Evolutionary conservation across 2,329 filamentous ascomycete genomes (phyloP).

Genomic region (Spiromastix sp.): DNA sequence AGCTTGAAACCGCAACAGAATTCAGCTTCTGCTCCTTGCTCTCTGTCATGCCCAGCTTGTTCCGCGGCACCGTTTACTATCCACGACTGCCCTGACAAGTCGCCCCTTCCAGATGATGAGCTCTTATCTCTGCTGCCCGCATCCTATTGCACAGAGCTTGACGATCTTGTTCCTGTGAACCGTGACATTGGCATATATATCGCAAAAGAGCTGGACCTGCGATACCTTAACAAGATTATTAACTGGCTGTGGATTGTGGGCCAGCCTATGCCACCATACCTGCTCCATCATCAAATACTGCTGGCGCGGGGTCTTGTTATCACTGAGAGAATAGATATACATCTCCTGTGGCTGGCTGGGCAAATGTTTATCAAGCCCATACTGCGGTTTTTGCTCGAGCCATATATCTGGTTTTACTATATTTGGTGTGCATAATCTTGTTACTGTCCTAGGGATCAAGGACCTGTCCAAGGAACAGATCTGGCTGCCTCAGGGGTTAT

Average conservation of each 20-base stretch:
- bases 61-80: too few relatives aligned
- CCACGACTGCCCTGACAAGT: too few relatives aligned
- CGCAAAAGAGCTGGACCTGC: not conserved
- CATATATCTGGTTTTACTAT: constrained; percentile 1
- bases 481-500: not conserved
- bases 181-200: not conserved
- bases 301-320: not conserved
- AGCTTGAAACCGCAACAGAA: too few relatives aligned
- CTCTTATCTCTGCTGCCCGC: not conserved
- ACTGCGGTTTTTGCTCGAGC: not conserved
- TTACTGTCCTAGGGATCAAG: not conserved
- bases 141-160: not conserved
- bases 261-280: not conserved
- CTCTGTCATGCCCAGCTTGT: too few relatives aligned
- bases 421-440: not conserved
- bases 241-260: constrained; percentile 1
- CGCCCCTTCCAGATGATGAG: too few relatives aligned
- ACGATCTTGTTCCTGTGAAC: not conserved
- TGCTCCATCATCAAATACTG: not conserved
- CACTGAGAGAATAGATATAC: constrained; percentile 1
- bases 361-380: constrained; percentile 2
- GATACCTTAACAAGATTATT: not conserved
- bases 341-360: not conserved
- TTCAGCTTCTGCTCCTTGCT: too few relatives aligned
- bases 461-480: too few relatives aligned